Conservation (phyloP, 305 asterid genomes). For the Fraxinus latifolia region DNA sequence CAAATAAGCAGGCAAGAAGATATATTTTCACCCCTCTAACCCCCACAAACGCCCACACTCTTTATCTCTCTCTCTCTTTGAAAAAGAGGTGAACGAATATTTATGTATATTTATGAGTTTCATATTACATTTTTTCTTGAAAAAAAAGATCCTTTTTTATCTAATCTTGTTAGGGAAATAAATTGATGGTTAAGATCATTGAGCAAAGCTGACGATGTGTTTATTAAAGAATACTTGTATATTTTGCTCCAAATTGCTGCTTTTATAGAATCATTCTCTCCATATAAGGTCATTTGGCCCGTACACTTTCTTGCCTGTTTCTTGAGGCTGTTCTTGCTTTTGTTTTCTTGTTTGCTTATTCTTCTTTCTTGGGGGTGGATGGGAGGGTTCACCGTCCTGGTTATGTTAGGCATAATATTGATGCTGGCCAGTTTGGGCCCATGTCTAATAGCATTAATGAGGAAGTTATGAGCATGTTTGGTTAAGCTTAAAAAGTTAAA, state of each 20-base stretch:
- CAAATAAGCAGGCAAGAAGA: conserved; percentile 64
- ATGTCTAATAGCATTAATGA: not conserved
- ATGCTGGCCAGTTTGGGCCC: not conserved
- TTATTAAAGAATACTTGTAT: not conserved
- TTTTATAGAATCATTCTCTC: not conserved
- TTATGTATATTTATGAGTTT: not conserved
- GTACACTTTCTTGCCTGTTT: not conserved
- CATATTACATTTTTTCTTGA: not conserved
- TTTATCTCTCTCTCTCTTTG: not conserved
- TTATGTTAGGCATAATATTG: not conserved
- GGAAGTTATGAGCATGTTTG: not conserved
- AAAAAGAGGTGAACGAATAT: not conserved
- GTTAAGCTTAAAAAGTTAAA: not conserved
- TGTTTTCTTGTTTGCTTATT: not conserved
- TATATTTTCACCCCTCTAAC: not conserved
- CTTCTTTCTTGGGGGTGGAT: not conserved
- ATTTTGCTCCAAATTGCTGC: not conserved
- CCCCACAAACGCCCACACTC: not conserved
- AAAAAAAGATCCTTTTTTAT: not conserved
- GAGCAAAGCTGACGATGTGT: not conserved
- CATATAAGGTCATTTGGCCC: not conserved
- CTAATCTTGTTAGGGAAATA: not conserved
- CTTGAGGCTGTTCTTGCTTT: not conserved
- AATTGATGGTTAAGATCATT: not conserved
- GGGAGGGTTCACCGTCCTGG: not conserved